These are phyloP conservation scores for Scutellaria galericulata DNA, from an alignment of 257 asterid species.

Conservation along the genomic window DNA sequence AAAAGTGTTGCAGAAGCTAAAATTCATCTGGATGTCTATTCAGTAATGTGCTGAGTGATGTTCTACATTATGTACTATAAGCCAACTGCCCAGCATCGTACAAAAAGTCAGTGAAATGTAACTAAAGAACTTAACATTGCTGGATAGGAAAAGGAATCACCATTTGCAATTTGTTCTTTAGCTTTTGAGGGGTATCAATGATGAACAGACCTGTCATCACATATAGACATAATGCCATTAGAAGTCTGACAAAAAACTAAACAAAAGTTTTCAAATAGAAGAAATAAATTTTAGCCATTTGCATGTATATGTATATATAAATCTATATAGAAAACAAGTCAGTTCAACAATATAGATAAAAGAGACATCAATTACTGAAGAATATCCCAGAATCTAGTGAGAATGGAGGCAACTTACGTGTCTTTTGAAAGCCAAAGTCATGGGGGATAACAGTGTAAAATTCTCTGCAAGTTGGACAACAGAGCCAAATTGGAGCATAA, in stretches of 20 bases:
- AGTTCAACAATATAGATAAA: conserved; percentile 4
- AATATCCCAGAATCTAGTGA: conserved; percentile 24
- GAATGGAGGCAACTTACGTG: conserved; percentile 63
- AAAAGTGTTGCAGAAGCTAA: conserved; percentile 18
- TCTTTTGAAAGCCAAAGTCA: conserved; percentile 83
- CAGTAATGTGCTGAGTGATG: background rate
- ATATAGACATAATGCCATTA: conserved; percentile 27
- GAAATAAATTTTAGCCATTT: background rate
- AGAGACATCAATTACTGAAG: conserved; percentile 11
- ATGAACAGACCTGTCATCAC: conserved; percentile 75
- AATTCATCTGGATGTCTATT: conserved; percentile 14
- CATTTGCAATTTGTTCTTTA: conserved; percentile 87
- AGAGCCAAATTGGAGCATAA: conserved; percentile 24
- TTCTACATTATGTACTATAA: background rate
- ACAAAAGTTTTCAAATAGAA: conserved; percentile 21
- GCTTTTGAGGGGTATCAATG: conserved; percentile 90
- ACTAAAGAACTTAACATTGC: conserved; percentile 13
- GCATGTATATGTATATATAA: background rate
- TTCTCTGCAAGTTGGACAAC: conserved; percentile 65
- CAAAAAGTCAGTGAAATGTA: conserved; percentile 10
- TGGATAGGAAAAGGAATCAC: conserved; percentile 49
- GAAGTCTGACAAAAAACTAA: conserved; percentile 21
- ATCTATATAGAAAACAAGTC: background rate
- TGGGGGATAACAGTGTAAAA: conserved; percentile 93
- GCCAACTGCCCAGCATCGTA: conserved; percentile 22